Evolutionary conservation across 139 green algal genomes (phyloP).

Genomic region (Picochlorum costavermella): DNA sequence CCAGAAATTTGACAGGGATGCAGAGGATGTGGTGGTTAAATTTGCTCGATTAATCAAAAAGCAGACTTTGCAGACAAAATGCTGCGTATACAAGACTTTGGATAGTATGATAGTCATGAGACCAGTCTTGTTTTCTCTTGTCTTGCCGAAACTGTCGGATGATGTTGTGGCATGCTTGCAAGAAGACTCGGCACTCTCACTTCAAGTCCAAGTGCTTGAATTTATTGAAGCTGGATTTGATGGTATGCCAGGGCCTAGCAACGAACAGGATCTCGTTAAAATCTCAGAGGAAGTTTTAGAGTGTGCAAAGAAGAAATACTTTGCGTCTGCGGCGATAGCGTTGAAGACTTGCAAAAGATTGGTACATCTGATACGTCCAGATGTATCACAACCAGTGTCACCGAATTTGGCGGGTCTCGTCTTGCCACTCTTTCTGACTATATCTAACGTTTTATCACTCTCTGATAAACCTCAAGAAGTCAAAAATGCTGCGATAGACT

Average conservation of each 20-base stretch:
- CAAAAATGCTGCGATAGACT: constrained; percentile 80
- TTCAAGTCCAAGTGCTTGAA: constrained; percentile 89
- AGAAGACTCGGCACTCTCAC: constrained; percentile 41
- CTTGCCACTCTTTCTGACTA: constrained; percentile 33
- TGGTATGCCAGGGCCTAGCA: constrained; percentile 32
- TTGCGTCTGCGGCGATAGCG: constrained; percentile 83
- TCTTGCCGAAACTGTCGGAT: constrained; percentile 54
- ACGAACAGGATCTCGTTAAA: constrained; percentile 42
- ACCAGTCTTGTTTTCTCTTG: constrained; percentile 20
- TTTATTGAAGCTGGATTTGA: constrained; percentile 68
- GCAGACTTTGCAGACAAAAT: too few species aligned
- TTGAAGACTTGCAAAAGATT: constrained; percentile 70
- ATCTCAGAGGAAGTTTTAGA: constrained; percentile 49
- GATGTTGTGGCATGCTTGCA: constrained; percentile 56
- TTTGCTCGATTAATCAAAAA: too few species aligned
- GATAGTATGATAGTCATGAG: neutral
- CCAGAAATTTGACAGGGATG: neutral
- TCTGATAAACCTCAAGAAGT: constrained; percentile 84
- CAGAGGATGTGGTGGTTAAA: constrained; percentile 5
- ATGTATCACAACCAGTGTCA: neutral
- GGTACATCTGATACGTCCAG: constrained; percentile 62
- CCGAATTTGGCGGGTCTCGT: constrained; percentile 31
- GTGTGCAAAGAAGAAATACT: constrained; percentile 72
- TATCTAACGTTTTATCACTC: constrained; percentile 34
- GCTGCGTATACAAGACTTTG: too few species aligned